phyloP scores from a whole-genome alignment of 345 rosid genomes.

The Pistacia atlantica region DNA sequence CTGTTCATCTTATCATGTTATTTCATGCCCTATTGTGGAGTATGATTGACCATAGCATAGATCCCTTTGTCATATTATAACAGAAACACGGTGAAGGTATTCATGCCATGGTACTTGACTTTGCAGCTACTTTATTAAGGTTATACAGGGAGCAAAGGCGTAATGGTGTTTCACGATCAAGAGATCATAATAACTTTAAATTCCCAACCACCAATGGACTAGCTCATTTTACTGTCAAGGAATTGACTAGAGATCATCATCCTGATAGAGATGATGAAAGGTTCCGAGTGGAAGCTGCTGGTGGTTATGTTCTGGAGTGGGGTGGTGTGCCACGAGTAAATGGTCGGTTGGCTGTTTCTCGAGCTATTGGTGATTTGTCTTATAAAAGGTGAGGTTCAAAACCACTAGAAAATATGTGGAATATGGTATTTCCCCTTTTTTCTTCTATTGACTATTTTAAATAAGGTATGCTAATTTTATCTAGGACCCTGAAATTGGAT shows the following conservation, averaged over 20 bases:
- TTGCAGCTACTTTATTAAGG: slow-evolving; percentile 74
- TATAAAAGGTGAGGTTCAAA: slow-evolving; percentile 52
- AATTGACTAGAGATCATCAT: slow-evolving; percentile 85
- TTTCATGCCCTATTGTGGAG: slow-evolving; percentile 12
- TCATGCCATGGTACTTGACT: slow-evolving; percentile 22
- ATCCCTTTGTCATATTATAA: neutral
- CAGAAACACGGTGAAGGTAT: slow-evolving; percentile 11
- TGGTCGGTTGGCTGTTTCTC: slow-evolving; percentile 87
- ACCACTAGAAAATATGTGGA: neutral
- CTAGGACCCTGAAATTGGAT: slow-evolving; percentile 1
- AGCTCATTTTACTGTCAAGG: slow-evolving; percentile 57
- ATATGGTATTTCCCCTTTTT: slow-evolving; percentile 7
- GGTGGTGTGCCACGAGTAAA: slow-evolving; percentile 84
- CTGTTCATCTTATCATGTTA: neutral
- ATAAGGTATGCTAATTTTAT: neutral
- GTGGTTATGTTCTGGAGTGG: slow-evolving; percentile 84
- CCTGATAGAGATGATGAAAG: slow-evolving; percentile 93
- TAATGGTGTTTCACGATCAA: slow-evolving; percentile 45
- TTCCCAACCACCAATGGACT: slow-evolving; percentile 48
- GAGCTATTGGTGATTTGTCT: slow-evolving; percentile 80
- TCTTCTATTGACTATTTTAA: neutral
- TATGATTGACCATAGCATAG: neutral
- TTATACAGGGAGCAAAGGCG: slow-evolving; percentile 70
- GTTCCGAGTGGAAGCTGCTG: slow-evolving; percentile 82
- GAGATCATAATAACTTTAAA: slow-evolving; percentile 43